Evolutionary conservation across 2,329 filamentous ascomycete genomes (phyloP).

Genomic region (Colletotrichum sp.): DNA sequence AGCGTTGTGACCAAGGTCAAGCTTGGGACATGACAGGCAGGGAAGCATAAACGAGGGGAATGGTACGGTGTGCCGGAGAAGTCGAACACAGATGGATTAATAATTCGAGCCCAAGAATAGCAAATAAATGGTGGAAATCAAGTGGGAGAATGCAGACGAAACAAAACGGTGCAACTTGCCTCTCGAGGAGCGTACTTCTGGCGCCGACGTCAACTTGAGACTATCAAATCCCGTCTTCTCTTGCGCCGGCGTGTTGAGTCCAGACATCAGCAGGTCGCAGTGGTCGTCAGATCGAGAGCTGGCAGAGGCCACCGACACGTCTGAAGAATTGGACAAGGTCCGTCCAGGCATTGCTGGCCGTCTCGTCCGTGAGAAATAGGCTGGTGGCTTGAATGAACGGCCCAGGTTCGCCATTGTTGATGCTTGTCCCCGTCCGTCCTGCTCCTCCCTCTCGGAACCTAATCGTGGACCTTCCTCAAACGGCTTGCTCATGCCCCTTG

Average conservation of each 20-base stretch:
- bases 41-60: not conserved
- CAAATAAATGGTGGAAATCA: not conserved
- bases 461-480: not conserved
- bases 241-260: conserved; percentile 23
- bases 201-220: not conserved
- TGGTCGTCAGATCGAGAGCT: conserved; percentile 28
- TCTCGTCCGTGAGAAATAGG: conserved; percentile 46
- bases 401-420: conserved; percentile 52
- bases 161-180: not conserved
- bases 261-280: conserved; percentile 41
- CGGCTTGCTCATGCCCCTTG: not conserved
- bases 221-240: conserved; percentile 8
- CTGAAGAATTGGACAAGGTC: conserved; percentile 52
- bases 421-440: not conserved
- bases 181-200: not conserved
- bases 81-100: not conserved
- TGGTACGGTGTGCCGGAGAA: not conserved
- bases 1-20: not conserved
- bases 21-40: not conserved
- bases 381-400: conserved; percentile 54
- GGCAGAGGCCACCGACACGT: conserved; percentile 43
- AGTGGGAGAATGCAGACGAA: not conserved
- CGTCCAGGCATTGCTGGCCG: conserved; percentile 49
- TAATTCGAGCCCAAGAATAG: not conserved
- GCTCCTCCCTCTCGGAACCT: not conserved